phyloP scores from a whole-genome alignment of 768 basidiomycete species.

The Macrolepiota dolichaula region DNA sequence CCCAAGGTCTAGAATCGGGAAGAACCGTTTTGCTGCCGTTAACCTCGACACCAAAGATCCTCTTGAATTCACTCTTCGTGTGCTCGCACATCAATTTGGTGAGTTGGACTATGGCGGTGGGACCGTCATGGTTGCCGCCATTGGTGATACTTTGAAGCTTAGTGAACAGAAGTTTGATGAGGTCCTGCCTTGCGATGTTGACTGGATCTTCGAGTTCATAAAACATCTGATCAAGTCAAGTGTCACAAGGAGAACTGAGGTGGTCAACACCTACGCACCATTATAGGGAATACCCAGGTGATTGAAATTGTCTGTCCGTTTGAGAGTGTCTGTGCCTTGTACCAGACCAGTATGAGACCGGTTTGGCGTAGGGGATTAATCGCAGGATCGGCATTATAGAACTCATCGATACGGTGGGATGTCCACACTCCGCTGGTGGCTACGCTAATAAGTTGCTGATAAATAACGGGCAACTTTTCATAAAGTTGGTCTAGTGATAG shows the following conservation, averaged over 20 bases:
- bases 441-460: not conserved
- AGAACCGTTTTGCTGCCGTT: not conserved
- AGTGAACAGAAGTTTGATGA: not conserved
- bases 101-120: not conserved
- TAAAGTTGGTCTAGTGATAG: not conserved
- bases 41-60: not conserved
- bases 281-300: not conserved
- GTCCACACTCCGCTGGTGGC: not conserved
- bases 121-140: not conserved
- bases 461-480: not conserved
- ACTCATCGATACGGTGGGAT: not conserved
- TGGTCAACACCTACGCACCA: not conserved
- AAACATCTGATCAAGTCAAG: not conserved
- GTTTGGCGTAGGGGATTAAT: not conserved
- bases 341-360: not conserved
- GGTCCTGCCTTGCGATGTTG: not conserved
- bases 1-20: not conserved
- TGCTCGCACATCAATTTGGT: not conserved
- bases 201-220: not conserved
- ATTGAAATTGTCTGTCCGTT: not conserved
- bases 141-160: not conserved
- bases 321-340: not conserved
- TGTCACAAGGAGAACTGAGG: not conserved
- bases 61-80: not conserved
- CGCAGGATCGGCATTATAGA: not conserved